Evolutionary conservation across 139 green algal species (phyloP).

Genomic region (Chlamydomonas applanata): DNA sequence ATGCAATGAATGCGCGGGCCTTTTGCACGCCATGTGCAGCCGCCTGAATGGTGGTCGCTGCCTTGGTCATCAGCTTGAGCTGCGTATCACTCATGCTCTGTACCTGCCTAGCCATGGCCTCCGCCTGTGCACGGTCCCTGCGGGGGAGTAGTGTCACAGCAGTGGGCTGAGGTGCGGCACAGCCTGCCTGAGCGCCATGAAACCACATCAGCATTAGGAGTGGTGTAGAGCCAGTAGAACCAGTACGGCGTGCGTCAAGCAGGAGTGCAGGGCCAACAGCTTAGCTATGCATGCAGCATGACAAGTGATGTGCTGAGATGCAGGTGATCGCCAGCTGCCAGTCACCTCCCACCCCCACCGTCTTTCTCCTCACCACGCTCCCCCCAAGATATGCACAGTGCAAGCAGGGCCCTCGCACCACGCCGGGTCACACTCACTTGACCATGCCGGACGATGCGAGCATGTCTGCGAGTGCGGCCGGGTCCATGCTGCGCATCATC

Average conservation of each 20-base stretch:
- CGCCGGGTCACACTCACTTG: slow-evolving; percentile 11
- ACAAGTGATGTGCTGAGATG: too few species aligned
- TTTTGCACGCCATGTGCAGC: slow-evolving; percentile 1
- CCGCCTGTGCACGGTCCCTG: slow-evolving; percentile 24
- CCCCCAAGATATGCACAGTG: too few species aligned
- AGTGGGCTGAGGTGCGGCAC: too few species aligned
- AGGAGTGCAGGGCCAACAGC: too few species aligned
- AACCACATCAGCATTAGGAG: slow-evolving; percentile 12
- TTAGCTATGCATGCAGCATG: too few species aligned
- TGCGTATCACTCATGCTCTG: slow-evolving; percentile 24
- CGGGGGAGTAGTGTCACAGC: neutral
- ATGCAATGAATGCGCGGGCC: slow-evolving; percentile 9
- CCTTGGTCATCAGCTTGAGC: slow-evolving; percentile 37
- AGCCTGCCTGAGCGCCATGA: neutral
- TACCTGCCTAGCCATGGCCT: slow-evolving; percentile 33
- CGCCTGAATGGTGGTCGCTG: slow-evolving; percentile 21
- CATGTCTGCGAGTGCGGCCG: slow-evolving; percentile 33
- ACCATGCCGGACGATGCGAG: slow-evolving; percentile 21
- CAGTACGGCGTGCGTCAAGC: too few species aligned
- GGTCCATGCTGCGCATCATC: slow-evolving; percentile 55
- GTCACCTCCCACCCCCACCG: too few species aligned
- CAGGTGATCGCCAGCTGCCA: too few species aligned
- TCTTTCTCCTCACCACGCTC: too few species aligned
- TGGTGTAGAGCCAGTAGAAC: neutral
- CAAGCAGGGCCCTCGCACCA: too few species aligned